Conservation (phyloP, 2,329 filamentous ascomycete genomes). For the Phyllosticta capitalensis region DNA sequence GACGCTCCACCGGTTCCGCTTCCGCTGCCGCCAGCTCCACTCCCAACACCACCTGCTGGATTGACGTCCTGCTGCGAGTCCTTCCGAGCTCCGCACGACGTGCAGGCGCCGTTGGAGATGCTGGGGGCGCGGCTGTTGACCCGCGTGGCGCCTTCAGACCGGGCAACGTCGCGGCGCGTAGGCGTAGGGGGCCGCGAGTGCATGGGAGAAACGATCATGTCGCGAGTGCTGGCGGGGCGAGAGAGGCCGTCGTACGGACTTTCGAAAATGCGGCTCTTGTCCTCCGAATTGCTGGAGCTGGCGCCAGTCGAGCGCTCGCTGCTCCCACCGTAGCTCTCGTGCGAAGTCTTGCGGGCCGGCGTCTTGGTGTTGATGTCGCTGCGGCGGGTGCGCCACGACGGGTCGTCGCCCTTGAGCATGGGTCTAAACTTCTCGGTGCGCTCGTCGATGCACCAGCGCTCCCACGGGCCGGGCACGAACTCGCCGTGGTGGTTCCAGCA, state of each 20-base stretch:
- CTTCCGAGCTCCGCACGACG: background rate
- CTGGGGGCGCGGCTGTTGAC: constrained; percentile 16
- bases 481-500: constrained; percentile 40
- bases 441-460: constrained; percentile 39
- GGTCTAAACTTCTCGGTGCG: constrained; percentile 29
- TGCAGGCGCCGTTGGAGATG: constrained; percentile 10
- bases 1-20: background rate
- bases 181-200: constrained; percentile 2
- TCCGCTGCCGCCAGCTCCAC: background rate
- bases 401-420: constrained; percentile 30
- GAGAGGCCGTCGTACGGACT: constrained; percentile 3
- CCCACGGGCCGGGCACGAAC: constrained; percentile 43
- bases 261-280: constrained; percentile 1
- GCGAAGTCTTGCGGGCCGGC: background rate
- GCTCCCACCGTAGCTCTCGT: background rate
- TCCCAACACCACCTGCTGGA: background rate
- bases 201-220: background rate
- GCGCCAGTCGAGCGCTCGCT: background rate
- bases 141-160: constrained; percentile 14
- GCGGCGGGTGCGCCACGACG: constrained; percentile 16
- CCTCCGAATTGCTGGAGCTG: constrained; percentile 4
- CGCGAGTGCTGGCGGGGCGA: constrained; percentile 3
- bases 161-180: background rate
- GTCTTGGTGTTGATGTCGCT: background rate
- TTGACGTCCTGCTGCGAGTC: background rate